These are phyloP conservation scores for Helianthus tuberosus DNA, from an alignment of 129 eudicot genomes.

Conservation along the genomic window DNA sequence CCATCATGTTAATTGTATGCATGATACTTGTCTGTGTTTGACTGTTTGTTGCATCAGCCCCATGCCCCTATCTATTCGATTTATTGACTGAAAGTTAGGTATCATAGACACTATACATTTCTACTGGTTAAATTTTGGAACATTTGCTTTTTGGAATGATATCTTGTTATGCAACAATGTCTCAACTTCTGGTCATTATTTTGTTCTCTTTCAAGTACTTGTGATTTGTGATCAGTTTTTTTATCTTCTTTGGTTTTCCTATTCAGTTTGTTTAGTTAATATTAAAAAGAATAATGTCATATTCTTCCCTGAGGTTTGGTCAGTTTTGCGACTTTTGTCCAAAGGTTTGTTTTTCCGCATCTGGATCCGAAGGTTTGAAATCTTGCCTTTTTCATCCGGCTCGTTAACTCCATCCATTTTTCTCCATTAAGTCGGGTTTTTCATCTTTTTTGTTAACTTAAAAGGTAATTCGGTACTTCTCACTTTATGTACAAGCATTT, in stretches of 20 bases:
- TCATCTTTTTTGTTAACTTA: too few species aligned
- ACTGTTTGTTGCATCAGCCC: neutral
- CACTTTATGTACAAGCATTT: too few species aligned
- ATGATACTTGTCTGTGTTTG: neutral
- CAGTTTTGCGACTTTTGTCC: too few species aligned
- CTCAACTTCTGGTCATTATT: neutral
- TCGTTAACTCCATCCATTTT: too few species aligned
- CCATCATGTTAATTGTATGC: neutral
- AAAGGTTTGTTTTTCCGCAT: too few species aligned
- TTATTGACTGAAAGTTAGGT: neutral
- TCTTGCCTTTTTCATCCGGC: too few species aligned
- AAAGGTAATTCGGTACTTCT: too few species aligned
- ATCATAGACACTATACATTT: neutral
- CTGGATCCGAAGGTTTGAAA: too few species aligned
- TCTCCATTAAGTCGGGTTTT: too few species aligned
- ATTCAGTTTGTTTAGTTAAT: neutral
- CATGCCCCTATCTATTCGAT: neutral
- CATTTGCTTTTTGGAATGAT: neutral
- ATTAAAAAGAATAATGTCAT: neutral
- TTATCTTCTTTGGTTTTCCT: neutral
- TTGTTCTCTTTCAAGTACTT: neutral
- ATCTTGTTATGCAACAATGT: neutral
- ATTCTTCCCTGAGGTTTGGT: too few species aligned
- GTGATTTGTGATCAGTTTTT: too few species aligned
- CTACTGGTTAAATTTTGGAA: neutral